Conservation (phyloP, 2,329 filamentous ascomycete genomes). For the Colletotrichum limetticola region DNA sequence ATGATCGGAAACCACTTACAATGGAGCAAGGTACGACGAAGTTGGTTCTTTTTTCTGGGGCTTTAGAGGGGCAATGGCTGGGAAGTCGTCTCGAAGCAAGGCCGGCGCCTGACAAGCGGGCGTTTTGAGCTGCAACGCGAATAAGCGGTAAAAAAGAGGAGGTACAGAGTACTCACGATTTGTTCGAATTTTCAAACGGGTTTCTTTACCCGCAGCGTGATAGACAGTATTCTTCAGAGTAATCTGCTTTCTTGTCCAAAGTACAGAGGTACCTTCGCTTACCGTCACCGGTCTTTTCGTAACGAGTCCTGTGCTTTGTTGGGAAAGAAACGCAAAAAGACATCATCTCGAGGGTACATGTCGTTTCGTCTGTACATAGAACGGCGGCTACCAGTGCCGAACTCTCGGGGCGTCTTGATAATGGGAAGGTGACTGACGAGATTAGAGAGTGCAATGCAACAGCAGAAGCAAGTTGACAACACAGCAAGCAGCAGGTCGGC, state of each 20-base stretch:
- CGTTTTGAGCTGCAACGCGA: conserved; percentile 33
- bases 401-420: conserved; percentile 22
- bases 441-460: conserved; percentile 5
- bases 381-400: conserved; percentile 17
- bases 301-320: conserved; percentile 1
- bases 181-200: conserved; percentile 1
- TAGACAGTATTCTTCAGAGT: neutral
- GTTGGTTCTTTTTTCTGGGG: neutral
- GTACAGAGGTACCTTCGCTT: neutral
- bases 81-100: neutral
- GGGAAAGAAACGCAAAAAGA: neutral
- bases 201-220: neutral
- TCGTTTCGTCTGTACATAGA: conserved; percentile 8
- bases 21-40: neutral
- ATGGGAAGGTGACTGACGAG: conserved; percentile 4
- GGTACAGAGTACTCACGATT: conserved; percentile 23
- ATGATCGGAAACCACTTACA: neutral
- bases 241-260: neutral
- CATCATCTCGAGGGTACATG: neutral
- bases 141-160: conserved; percentile 22
- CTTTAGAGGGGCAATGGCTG: neutral
- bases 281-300: conserved; percentile 1
- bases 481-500: neutral
- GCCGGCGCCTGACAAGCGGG: conserved; percentile 28
- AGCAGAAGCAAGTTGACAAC: neutral